phyloP scores from a whole-genome alignment of 768 basidiomycete genomes.

The Pholiota molesta region DNA sequence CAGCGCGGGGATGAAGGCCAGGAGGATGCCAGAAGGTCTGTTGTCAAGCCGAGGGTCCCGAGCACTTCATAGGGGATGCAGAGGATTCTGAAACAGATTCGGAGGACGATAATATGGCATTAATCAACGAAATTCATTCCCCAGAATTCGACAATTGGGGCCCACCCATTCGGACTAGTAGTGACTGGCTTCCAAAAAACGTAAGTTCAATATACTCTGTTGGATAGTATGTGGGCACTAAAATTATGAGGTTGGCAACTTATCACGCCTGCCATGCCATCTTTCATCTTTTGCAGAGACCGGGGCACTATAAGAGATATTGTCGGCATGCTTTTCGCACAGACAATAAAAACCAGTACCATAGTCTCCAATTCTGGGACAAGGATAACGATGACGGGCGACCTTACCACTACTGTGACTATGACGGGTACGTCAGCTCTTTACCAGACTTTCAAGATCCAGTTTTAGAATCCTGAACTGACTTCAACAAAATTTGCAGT shows the following conservation, averaged over 20 bases:
- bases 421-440: not conserved
- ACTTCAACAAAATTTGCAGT: slow-evolving; percentile 9
- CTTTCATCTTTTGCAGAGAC: not conserved
- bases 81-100: not conserved
- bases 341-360: not conserved
- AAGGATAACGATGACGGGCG: not conserved
- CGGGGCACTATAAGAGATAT: not conserved
- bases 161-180: not conserved
- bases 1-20: too few species aligned
- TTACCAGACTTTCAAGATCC: not conserved
- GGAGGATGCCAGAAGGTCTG: too few species aligned
- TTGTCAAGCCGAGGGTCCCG: too few species aligned
- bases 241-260: not conserved
- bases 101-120: not conserved
- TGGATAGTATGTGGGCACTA: not conserved
- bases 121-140: not conserved
- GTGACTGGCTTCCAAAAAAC: too few species aligned
- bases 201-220: not conserved
- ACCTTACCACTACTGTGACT: slow-evolving; percentile 1
- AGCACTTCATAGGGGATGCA: too few species aligned
- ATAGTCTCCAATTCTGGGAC: not conserved
- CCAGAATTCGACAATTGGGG: not conserved
- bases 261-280: too few species aligned
- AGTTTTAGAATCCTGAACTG: not conserved
- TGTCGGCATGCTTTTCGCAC: slow-evolving; percentile 4